Base-by-base conservation (phyloP, 139 green algal species). In the Chlamydomonas incerta region DNA sequence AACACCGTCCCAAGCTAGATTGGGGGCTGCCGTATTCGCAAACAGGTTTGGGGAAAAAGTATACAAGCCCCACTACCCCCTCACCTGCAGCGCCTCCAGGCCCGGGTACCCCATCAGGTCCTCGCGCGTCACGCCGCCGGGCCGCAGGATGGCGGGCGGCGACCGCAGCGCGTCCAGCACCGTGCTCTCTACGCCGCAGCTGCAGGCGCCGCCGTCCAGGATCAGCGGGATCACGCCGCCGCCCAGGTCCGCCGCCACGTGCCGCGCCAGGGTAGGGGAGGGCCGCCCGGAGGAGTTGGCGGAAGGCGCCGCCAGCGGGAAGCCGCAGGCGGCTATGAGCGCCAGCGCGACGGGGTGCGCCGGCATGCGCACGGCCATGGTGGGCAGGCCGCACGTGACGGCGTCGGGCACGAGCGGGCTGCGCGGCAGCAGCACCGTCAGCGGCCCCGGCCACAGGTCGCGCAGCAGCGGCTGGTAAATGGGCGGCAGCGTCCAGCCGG, bases 361-460 rank as follows among this genome's bases (percentile, higher is more conserved):
- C 0, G 92, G 92, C 86, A 95, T 92, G 37, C 92, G 88, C n/a
- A 95, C 92, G 17, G 90, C 92, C 80, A 95, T 90, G 26, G 90
- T 94, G 31, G 68, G 31, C 33, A 88, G 87, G 26, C 92, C 92
- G 62, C 86, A 90, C 3, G 88, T 92, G 31, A 93, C 92, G 5
- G 62, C 83, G 31, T 89, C 65, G 3, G 92, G 77, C 11, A 94
- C 72, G 26, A 80, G 72, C 13, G 77, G 74, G 66, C 88, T 90
- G 46, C 85, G 80, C 8, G 90, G 90, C 29, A 94, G 76, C 20
- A 95, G 80, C 14, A 95, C 80, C 46, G 92, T 95, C 1, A 95
- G 87, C 26, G 92, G 92, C 3, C 92, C 92, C 5, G 92, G 92
- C 92, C 92, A 95, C n/a, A 89, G 84, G 10, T 88, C 88, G 13